A percentile compares a stretch with the other conserved stretches of the same genome.
These are phyloP conservation scores for Diaporthe ilicicola DNA, from an alignment of 2,329 filamentous ascomycete genomes.

Conservation along the genomic window DNA sequence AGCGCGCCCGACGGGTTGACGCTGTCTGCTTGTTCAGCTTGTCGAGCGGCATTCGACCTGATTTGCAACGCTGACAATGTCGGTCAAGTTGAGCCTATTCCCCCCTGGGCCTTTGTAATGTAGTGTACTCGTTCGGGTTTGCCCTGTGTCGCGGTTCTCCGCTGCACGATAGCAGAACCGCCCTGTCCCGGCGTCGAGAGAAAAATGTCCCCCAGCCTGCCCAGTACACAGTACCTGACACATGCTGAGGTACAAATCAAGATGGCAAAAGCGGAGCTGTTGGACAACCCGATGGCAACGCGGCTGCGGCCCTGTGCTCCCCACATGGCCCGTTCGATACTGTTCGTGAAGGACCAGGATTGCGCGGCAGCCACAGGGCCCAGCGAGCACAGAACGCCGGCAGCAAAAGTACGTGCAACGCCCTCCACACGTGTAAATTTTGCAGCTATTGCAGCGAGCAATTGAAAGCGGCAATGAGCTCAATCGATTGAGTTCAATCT, in stretches of 20 bases:
- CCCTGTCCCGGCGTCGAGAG: not conserved
- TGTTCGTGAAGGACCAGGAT: not conserved
- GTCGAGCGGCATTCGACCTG: not conserved
- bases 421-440: not conserved
- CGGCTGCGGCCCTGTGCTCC: conserved; percentile 1
- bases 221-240: conserved; percentile 1
- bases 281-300: conserved; percentile 14
- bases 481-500: conserved; percentile 23
- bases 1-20: conserved; percentile 4
- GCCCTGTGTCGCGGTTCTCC: not conserved
- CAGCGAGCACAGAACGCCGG: not conserved
- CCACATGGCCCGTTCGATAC: conserved; percentile 17
- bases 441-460: not conserved
- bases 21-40: not conserved
- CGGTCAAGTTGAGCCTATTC: not conserved
- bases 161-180: not conserved
- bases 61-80: not conserved
- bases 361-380: not conserved
- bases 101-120: not conserved
- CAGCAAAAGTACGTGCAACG: not conserved
- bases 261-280: conserved; percentile 16
- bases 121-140: not conserved
- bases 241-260: conserved; percentile 5
- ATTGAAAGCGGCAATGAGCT: conserved; percentile 25
- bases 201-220: not conserved